Conservation (phyloP, 202 grass and related monocot species). For the Cymbopogon flexuosus region DNA sequence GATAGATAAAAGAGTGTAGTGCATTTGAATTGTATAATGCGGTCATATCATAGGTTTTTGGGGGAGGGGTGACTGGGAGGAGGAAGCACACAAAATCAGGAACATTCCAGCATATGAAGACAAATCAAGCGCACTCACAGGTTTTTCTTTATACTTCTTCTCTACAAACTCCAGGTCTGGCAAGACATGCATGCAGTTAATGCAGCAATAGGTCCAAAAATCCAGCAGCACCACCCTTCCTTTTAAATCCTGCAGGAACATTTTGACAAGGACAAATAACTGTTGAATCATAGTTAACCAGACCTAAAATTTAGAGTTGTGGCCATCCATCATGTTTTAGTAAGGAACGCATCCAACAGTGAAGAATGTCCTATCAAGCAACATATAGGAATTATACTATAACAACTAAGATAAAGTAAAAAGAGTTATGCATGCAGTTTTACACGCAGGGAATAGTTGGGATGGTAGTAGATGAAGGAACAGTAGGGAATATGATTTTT, state of each 20-base stretch:
- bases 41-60: not conserved
- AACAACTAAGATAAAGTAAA: constrained; percentile 18
- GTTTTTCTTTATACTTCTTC: constrained; percentile 77
- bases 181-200: constrained; percentile 98
- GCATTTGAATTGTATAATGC: constrained; percentile 20
- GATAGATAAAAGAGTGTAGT: constrained; percentile 1
- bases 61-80: no score
- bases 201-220: constrained; percentile 99
- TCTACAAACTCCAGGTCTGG: constrained; percentile 92
- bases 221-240: constrained; percentile 83
- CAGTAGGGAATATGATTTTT: not conserved
- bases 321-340: constrained; percentile 3
- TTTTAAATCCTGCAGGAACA: constrained; percentile 74
- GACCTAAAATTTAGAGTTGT: not conserved
- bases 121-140: constrained; percentile 54
- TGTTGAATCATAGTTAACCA: constrained; percentile 13
- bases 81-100: not conserved
- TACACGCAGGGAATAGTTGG: not conserved
- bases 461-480: not conserved
- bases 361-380: not conserved
- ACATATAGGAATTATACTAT: constrained; percentile 9
- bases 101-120: constrained; percentile 17
- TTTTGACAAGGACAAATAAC: constrained; percentile 14
- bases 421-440: not conserved
- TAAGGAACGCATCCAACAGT: not conserved